These are phyloP conservation scores for Triglochin maritima DNA, from an alignment of 106 monocot genomes.

Conservation along the genomic window DNA sequence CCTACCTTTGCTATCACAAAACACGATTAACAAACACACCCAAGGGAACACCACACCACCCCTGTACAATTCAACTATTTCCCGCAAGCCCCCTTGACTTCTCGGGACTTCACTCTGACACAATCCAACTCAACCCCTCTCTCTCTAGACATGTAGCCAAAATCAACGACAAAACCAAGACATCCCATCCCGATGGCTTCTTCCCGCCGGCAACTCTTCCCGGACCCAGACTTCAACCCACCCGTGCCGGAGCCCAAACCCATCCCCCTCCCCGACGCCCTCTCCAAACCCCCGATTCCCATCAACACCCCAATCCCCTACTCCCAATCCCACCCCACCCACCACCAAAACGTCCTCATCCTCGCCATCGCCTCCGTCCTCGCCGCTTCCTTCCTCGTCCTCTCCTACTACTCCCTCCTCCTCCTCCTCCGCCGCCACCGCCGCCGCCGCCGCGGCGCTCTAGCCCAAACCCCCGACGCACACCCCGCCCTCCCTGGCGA, in stretches of 20 bases:
- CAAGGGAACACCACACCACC: too few species aligned
- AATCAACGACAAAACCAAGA: too few species aligned
- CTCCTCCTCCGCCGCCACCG: conserved; percentile 6
- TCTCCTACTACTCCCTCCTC: conserved; percentile 15
- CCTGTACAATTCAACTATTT: too few species aligned
- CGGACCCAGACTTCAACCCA: too few species aligned
- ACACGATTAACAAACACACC: too few species aligned
- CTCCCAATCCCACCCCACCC: background rate
- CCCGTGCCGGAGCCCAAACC: background rate
- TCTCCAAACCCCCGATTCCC: background rate
- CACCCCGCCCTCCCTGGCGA: background rate
- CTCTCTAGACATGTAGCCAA: too few species aligned
- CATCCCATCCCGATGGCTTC: too few species aligned
- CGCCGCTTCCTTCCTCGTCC: conserved; percentile 22
- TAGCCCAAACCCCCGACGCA: background rate
- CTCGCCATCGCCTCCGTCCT: conserved; percentile 17
- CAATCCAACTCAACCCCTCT: too few species aligned
- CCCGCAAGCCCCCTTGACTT: too few species aligned
- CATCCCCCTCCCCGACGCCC: background rate
- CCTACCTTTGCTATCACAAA: too few species aligned
- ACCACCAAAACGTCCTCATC: background rate
- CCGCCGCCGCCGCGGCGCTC: background rate
- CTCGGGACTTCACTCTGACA: too few species aligned
- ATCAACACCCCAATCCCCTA: background rate
- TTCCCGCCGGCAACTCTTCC: too few species aligned